A percentile compares a stretch with the other conserved stretches of the same genome.
Conservation (phyloP, 371 early-diverging fungal species). For the Ecytonucleospora hepatopenaei region DNA sequence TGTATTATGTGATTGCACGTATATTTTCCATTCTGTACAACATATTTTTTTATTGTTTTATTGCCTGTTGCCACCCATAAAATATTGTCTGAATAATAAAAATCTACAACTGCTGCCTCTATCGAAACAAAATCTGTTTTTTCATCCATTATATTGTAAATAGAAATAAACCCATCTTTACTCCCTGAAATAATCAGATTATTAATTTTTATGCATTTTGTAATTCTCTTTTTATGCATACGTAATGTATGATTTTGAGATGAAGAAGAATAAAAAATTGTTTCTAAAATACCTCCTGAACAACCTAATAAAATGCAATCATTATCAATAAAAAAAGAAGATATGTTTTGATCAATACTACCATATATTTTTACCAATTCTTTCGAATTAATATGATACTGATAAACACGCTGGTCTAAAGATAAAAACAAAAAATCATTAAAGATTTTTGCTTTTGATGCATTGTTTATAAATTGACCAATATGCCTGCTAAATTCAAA, state of each 20-base stretch:
- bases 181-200: constrained; percentile 12
- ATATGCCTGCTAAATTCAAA: constrained; percentile 8
- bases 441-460: constrained; percentile 5
- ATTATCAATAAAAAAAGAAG: constrained; percentile 14
- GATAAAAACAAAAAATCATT: constrained; percentile 11
- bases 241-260: constrained; percentile 7
- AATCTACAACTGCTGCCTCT: constrained; percentile 1
- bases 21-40: too few species aligned
- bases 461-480: constrained; percentile 13
- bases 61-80: constrained; percentile 11
- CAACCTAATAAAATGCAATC: constrained; percentile 18
- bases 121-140: constrained; percentile 2
- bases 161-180: constrained; percentile 13
- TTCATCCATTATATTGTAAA: constrained; percentile 13
- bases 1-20: constrained; percentile 20
- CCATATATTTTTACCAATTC: constrained; percentile 11
- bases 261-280: background rate
- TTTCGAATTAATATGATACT: constrained; percentile 8
- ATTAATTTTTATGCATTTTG: background rate
- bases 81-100: background rate
- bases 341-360: constrained; percentile 8
- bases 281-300: constrained; percentile 26
- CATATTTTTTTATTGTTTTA: constrained; percentile 11
- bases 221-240: constrained; percentile 17
- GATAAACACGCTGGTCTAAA: constrained; percentile 1